These are phyloP conservation scores for Saccharomycopsis sp. DNA, from an alignment of 805 yeast genomes.

Conservation along the genomic window DNA sequence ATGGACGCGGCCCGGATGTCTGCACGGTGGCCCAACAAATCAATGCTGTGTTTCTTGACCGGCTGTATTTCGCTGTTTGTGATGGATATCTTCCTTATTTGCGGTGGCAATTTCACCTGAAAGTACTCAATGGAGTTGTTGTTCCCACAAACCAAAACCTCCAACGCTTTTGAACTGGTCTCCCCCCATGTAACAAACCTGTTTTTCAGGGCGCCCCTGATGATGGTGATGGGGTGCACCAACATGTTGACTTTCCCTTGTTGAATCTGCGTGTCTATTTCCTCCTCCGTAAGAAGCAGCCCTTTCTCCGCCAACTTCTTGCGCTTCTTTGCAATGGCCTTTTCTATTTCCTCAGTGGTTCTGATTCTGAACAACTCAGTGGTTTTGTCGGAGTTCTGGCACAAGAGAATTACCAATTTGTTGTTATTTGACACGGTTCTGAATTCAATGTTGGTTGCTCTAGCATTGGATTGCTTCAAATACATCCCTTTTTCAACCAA, in stretches of 20 bases:
- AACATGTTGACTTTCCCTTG: conserved; percentile 45
- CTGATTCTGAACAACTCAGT: conserved; percentile 75
- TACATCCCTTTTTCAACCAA: conserved; percentile 54
- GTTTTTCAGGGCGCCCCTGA: conserved; percentile 58
- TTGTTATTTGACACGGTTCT: conserved; percentile 31
- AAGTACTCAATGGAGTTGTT: conserved; percentile 73
- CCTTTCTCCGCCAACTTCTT: conserved; percentile 74
- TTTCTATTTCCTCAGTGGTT: conserved; percentile 63
- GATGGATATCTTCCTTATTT: conserved; percentile 39
- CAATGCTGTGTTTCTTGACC: conserved; percentile 48
- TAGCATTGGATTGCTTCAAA: conserved; percentile 67
- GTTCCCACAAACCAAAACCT: conserved; percentile 54
- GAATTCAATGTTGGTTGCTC: conserved; percentile 57
- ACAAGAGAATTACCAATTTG: conserved; percentile 38
- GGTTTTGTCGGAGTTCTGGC: conserved; percentile 75
- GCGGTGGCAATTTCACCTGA: conserved; percentile 47
- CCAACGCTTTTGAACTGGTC: conserved; percentile 39
- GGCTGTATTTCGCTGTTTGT: conserved; percentile 34
- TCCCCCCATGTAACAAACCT: conserved; percentile 59
- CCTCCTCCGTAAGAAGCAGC: conserved; percentile 43
- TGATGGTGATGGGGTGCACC: conserved; percentile 57
- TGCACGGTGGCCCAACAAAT: conserved; percentile 77
- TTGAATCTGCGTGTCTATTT: conserved; percentile 42
- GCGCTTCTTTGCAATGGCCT: conserved; percentile 68
- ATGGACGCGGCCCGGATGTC: conserved; percentile 81